Evolutionary conservation across 352 stramenopile genomes (phyloP).

Genomic region (Blastocystis hominis): DNA sequence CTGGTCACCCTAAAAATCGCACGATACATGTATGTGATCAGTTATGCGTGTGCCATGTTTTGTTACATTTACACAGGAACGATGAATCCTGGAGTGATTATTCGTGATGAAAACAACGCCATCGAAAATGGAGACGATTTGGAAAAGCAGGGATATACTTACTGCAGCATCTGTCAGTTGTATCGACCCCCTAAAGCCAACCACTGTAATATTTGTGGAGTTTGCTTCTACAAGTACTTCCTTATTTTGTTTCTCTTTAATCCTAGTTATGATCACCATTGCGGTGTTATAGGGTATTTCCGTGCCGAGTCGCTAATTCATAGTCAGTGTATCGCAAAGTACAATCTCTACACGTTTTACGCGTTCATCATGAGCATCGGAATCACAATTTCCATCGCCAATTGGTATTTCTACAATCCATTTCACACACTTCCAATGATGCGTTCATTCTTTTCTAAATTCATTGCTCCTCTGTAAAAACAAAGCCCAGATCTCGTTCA

Average conservation of each 20-base stretch:
- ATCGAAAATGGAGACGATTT: constrained; percentile 31
- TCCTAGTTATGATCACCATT: constrained; percentile 36
- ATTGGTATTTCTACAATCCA: not conserved
- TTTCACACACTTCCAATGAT: not conserved
- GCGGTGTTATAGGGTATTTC: constrained; percentile 6
- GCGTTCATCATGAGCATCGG: not conserved
- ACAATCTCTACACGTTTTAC: not conserved
- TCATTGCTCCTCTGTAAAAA: not conserved
- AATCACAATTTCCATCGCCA: not conserved
- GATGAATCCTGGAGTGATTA: not conserved
- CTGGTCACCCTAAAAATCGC: no score
- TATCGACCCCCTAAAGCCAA: not conserved
- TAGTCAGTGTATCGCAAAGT: constrained; percentile 38
- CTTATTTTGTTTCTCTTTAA: not conserved
- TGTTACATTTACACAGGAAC: constrained; percentile 23
- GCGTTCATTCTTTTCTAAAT: not conserved
- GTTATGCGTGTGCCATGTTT: not conserved
- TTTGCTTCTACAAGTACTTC: constrained; percentile 17
- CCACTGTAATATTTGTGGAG: constrained; percentile 8
- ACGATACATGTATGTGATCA: not conserved
- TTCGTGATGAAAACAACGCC: not conserved
- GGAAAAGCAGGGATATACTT: not conserved
- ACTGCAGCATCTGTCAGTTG: constrained; percentile 39
- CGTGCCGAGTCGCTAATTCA: not conserved
- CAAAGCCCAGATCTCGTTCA: no score